Evolutionary conservation across 495 filamentous ascomycete species (phyloP), one percentile per base, ranked within the genome.

Genomic region (Lasiosphaeria ovina): DNA sequence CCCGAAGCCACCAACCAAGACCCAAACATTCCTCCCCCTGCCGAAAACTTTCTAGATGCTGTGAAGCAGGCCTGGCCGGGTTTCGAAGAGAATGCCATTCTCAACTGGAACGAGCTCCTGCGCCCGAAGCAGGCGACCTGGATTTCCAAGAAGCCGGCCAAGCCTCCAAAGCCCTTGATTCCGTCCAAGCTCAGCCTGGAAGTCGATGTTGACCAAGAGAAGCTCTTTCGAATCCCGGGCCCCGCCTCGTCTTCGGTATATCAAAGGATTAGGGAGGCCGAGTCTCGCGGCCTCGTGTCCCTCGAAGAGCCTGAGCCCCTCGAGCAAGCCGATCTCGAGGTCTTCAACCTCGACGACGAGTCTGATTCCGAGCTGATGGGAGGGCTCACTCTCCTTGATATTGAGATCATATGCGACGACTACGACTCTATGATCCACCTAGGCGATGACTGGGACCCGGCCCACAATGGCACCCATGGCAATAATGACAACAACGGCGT

Each of bases 161-260:
- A 91, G 70, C 80, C 83, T 10, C 92, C 95, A 17, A 97, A 90
- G 68, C 81, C 88, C 1, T 78, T 97, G 16, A 78, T 91, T 12
- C 91, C 92, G 0, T 92, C 88, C 11, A 99, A 98, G 72, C 79
- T 96, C 51, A 90, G 85, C 59, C 75, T 98, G 6, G 94, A 98
- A 59, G 74, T 97, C 10, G 85, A 86, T 4, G 79, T 80, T 51
- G 94, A 98, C 66, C 87, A 94, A 64, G 87, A 92, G 62, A 87
- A 89, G 60, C 74, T 80, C 9, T 98, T 98, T 71, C 85, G 81
- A 44, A 82, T 92, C 2, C 79, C 82, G 4, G 84, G 82, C 2
- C 77, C 83, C 24, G 73, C 78, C 0, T 73, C 62, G 16, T 42
- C 62, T 1, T 61, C 72, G 2, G 72, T 72, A 16, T 69, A 74